phyloP scores from a whole-genome alignment of 225 moss, liverwort and hornwort genomes.

The Physcomitrellopsis africana region DNA sequence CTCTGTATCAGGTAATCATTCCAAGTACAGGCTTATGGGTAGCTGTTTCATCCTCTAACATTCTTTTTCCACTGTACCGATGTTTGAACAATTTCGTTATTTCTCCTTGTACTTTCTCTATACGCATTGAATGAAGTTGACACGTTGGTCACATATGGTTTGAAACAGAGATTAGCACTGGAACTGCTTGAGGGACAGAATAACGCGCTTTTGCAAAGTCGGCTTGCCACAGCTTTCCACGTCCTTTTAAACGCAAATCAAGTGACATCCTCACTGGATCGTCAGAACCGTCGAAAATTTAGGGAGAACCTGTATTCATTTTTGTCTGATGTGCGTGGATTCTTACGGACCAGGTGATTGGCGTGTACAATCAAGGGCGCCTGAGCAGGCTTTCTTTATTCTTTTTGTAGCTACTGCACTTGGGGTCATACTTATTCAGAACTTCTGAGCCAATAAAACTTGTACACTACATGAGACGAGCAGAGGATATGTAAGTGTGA shows the following conservation, averaged over 20 bases:
- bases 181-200: constrained; percentile 95
- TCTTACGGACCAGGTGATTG: constrained; percentile 89
- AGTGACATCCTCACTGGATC: constrained; percentile 97
- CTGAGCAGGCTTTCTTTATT: constrained; percentile 32
- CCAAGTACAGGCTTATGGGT: constrained; percentile 4
- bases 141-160: constrained; percentile 18
- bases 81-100: constrained; percentile 1
- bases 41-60: neutral
- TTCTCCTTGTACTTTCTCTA: neutral
- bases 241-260: constrained; percentile 93
- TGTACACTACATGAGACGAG: constrained; percentile 63
- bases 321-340: constrained; percentile 96
- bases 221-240: constrained; percentile 96
- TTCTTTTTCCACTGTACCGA: constrained; percentile 4
- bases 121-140: constrained; percentile 18
- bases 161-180: constrained; percentile 79
- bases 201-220: constrained; percentile 82
- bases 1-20: constrained; percentile 82
- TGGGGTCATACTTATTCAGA: constrained; percentile 46
- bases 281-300: constrained; percentile 93
- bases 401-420: constrained; percentile 51
- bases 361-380: constrained; percentile 35
- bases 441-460: constrained; percentile 58
- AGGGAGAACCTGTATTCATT: constrained; percentile 94
- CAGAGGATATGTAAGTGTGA: constrained; percentile 46